Base-by-base conservation (phyloP, 305 asterid species). In the Petunia hybrid region DNA sequence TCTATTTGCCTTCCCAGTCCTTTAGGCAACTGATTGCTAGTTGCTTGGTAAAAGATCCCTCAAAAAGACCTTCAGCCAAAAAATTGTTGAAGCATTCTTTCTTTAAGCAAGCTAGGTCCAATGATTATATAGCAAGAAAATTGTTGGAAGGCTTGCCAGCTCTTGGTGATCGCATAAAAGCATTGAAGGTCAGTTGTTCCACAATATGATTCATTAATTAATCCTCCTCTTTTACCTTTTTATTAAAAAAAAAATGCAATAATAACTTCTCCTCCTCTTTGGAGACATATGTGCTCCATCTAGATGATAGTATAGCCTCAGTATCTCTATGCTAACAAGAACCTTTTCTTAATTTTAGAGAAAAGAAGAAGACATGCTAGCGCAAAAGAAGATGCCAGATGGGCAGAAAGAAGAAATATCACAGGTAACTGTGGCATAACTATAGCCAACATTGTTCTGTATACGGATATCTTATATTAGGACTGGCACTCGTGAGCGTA, bases 351-450 rank as follows among this genome's bases (percentile, higher is more conserved):
- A 76, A 77, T 73, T 82, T 39, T 79, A 96, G 99, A 92, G 86
- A 78, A 96, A 93, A 90, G 98, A 94, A 87, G 97, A 94, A 90
- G 97, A 96, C 77, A 88, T 96, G 99, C 94, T 94, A 85, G 99
- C 98, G 31, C 98, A 96, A 85, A 93, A 96, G 94, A 93, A 93
- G 86, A 96, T 94, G 83, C 95, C 98, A 70, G 98, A 96, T 83
- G 99, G 98, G 48, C 86, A 90, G 84, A 96, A 96, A 86, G 99
- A 96, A 89, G 99, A 96, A 88, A 90, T 96, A 84, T 96, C 99
- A 80, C 99, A 96, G 98, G 99, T 97, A 86, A 40, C 13, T 53
- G 63, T 3, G 1, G 36, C 63, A 13, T 73, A 51, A 73, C 78
- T 63, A 36, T 43, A n/a, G 38, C 76, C 56, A 51, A 68, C 55